Evolutionary conservation across 192 early-diverging fungal species (phyloP).

Genomic region (Chytriomyces confervae): DNA sequence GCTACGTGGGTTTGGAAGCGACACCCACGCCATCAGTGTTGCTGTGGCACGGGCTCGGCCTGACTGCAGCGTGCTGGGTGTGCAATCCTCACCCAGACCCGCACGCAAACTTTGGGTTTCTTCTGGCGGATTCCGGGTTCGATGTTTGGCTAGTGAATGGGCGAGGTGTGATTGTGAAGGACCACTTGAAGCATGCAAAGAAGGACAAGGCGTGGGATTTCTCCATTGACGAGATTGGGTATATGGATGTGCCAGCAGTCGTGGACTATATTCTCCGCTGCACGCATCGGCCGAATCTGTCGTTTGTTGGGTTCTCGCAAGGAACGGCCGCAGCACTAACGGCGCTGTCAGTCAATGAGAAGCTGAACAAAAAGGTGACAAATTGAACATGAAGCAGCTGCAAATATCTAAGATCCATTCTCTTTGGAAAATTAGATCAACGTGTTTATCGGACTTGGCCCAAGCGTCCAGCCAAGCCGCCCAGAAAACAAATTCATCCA

Average conservation of each 20-base stretch:
- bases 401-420: neutral
- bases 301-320: constrained; percentile 98
- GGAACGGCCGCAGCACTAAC: constrained; percentile 91
- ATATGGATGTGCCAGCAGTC: constrained; percentile 83
- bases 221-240: constrained; percentile 89
- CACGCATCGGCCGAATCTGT: constrained; percentile 79
- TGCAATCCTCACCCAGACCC: constrained; percentile 76
- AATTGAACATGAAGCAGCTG: neutral
- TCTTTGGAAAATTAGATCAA: constrained; percentile 55
- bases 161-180: constrained; percentile 56
- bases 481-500: neutral
- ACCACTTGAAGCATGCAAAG: constrained; percentile 85
- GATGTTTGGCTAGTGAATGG: constrained; percentile 98
- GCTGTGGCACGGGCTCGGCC: constrained; percentile 92
- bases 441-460: constrained; percentile 89
- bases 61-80: constrained; percentile 92
- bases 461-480: constrained; percentile 76
- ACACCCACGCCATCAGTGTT: constrained; percentile 78
- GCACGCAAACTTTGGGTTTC: constrained; percentile 73
- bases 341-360: constrained; percentile 77
- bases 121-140: constrained; percentile 83
- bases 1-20: neutral
- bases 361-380: constrained; percentile 72
- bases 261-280: constrained; percentile 83
- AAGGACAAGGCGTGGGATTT: constrained; percentile 95